phyloP scores from a whole-genome alignment of 768 basidiomycete species.

The Suillus clintonianus region DNA sequence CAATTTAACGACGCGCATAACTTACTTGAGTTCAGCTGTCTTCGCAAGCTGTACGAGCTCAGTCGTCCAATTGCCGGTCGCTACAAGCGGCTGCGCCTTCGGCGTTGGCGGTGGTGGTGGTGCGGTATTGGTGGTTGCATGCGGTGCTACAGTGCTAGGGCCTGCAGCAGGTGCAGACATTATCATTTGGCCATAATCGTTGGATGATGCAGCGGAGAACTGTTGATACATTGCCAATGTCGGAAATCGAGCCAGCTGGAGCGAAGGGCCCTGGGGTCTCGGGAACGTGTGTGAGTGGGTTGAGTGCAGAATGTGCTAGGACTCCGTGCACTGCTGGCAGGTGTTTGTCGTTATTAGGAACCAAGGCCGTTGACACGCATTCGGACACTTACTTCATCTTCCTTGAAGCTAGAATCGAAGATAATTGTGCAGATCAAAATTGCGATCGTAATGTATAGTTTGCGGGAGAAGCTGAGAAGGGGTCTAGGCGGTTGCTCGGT shows the following conservation, averaged over 20 bases:
- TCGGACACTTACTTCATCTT: background rate
- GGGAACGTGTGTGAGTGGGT: background rate
- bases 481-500: background rate
- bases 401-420: background rate
- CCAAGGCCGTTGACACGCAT: constrained; percentile 12
- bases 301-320: constrained; percentile 9
- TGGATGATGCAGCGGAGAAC: constrained; percentile 33
- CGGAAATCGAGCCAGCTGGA: constrained; percentile 23
- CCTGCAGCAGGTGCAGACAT: constrained; percentile 35
- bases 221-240: constrained; percentile 34
- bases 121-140: constrained; percentile 21
- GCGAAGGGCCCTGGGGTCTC: constrained; percentile 33
- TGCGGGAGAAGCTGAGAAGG: background rate
- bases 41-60: constrained; percentile 85
- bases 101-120: constrained; percentile 16
- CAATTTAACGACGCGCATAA: constrained; percentile 14
- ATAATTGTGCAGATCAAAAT: background rate
- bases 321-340: constrained; percentile 28
- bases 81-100: constrained; percentile 57
- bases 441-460: background rate
- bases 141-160: constrained; percentile 34
- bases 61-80: constrained; percentile 85
- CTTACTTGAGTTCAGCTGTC: constrained; percentile 86
- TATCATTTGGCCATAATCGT: constrained; percentile 35
- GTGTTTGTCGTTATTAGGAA: constrained; percentile 35